Evolutionary conservation across 2,329 filamentous ascomycete species (phyloP).

Genomic region (Penicillium sp.): DNA sequence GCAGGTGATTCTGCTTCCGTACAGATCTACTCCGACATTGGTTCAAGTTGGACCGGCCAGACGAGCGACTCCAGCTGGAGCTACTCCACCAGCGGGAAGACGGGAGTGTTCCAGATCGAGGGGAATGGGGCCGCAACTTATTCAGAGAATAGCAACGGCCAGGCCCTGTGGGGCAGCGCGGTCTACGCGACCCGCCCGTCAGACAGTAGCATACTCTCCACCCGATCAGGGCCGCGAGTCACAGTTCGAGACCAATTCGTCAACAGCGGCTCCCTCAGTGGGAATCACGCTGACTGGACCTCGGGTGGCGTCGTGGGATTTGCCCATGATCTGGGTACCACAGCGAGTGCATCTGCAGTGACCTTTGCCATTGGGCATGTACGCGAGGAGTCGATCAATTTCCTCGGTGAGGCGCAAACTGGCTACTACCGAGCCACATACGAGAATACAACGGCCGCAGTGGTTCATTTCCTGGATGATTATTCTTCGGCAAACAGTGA

Average conservation of each 20-base stretch:
- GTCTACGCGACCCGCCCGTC: slow-evolving; percentile 42
- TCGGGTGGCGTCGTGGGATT: slow-evolving; percentile 36
- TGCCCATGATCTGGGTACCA: slow-evolving; percentile 40
- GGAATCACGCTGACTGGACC: slow-evolving; percentile 27
- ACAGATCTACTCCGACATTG: slow-evolving; percentile 47
- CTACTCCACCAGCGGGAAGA: slow-evolving; percentile 27
- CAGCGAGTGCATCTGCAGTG: slow-evolving; percentile 28
- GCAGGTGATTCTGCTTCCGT: slow-evolving; percentile 29
- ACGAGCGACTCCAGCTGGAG: slow-evolving; percentile 27
- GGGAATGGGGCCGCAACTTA: slow-evolving; percentile 33
- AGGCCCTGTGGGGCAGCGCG: slow-evolving; percentile 44
- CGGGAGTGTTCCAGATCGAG: slow-evolving; percentile 36
- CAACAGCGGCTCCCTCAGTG: slow-evolving; percentile 31
- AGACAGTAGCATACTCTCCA: slow-evolving; percentile 26
- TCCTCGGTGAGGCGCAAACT: slow-evolving; percentile 37
- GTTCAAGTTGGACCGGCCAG: slow-evolving; percentile 45
- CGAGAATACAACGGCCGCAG: slow-evolving; percentile 31
- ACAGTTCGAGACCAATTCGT: slow-evolving; percentile 36
- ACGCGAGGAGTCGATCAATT: slow-evolving; percentile 42
- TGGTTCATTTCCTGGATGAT: slow-evolving; percentile 43
- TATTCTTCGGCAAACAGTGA: slow-evolving; percentile 38
- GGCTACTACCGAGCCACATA: slow-evolving; percentile 41
- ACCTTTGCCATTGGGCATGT: slow-evolving; percentile 46
- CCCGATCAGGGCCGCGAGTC: slow-evolving; percentile 29
- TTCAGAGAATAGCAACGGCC: slow-evolving; percentile 34